Conservation (phyloP, 2,329 filamentous ascomycete species). For the Cucurbitaria berberidis region DNA sequence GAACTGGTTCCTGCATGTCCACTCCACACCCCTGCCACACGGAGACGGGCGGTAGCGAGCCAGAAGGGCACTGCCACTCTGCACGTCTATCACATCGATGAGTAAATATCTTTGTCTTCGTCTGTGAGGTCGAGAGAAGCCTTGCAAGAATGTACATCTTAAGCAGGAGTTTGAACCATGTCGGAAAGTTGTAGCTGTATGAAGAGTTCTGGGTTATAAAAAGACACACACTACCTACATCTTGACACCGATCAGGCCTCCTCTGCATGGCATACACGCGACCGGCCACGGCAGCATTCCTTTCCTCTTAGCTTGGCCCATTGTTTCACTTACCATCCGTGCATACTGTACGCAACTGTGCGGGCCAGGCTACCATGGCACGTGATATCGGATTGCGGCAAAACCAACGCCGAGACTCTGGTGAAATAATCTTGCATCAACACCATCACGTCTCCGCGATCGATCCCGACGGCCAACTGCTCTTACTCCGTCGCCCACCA, state of each 20-base stretch:
- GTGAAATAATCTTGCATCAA: slow-evolving; percentile 14
- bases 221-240: too few relatives aligned
- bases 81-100: not conserved
- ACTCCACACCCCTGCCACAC: not conserved
- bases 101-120: too few relatives aligned
- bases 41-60: slow-evolving; percentile 1
- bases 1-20: not conserved
- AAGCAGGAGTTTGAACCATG: too few relatives aligned
- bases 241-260: too few relatives aligned
- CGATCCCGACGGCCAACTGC: slow-evolving; percentile 2
- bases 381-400: slow-evolving; percentile 16
- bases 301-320: not conserved
- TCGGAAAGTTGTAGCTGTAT: not conserved
- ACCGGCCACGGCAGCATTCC: not conserved
- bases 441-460: not conserved
- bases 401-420: slow-evolving; percentile 6
- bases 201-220: too few relatives aligned
- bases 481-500: slow-evolving; percentile 18
- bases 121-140: not conserved
- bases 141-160: too few relatives aligned
- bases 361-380: too few relatives aligned
- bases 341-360: too few relatives aligned
- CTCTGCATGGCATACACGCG: not conserved
- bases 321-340: slow-evolving; percentile 1
- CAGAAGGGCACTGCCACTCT: not conserved